Percentiles rank a stretch among this genome's conserved stretches.
Conservation (phyloP, 2,329 filamentous ascomycete species). For the Bretziella fagacearum region DNA sequence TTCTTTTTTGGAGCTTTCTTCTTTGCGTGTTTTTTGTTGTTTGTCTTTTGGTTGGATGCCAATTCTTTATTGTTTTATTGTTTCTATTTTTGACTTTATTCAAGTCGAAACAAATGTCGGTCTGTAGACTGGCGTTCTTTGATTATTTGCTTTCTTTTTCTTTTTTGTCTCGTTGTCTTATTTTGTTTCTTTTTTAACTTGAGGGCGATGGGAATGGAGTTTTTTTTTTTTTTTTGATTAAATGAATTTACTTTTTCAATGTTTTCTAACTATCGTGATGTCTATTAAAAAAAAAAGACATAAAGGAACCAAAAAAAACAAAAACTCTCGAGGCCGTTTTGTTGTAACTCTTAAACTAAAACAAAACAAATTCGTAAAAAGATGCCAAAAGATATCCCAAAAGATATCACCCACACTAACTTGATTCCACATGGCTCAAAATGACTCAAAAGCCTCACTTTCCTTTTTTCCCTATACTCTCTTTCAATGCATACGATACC, state of each 20-base stretch:
- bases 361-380: constrained; percentile 2
- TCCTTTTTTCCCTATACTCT: no score
- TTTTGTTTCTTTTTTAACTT: constrained; percentile 1
- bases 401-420: background rate
- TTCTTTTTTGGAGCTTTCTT: background rate
- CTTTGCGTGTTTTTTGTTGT: background rate
- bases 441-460: constrained; percentile 2
- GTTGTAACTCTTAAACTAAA: background rate
- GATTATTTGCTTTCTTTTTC: background rate
- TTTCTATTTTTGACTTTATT: constrained; percentile 3
- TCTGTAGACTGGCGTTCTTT: background rate
- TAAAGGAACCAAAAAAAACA: background rate
- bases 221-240: constrained; percentile 1
- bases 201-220: background rate
- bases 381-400: constrained; percentile 2
- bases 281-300: background rate
- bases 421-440: background rate
- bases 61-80: background rate
- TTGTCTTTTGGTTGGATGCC: background rate
- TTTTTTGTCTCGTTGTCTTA: background rate
- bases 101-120: background rate
- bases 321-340: background rate
- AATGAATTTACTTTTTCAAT: background rate
- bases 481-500: background rate
- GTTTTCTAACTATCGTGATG: constrained; percentile 1